Conservation (phyloP, 2,329 filamentous ascomycete genomes). For the Cytospora piceae region DNA sequence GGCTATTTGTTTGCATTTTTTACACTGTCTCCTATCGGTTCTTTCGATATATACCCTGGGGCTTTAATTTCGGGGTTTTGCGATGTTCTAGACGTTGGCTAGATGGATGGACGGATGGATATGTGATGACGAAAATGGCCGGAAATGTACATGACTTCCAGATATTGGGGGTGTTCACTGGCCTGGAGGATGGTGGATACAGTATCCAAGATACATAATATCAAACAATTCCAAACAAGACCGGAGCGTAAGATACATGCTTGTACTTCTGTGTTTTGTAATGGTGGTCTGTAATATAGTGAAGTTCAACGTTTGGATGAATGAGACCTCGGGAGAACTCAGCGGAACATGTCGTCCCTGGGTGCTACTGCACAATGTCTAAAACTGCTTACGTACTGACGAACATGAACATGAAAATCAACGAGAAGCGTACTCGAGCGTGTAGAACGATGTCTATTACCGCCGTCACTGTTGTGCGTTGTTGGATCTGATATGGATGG, state of each 20-base stretch:
- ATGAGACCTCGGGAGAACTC: too few relatives aligned
- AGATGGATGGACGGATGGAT: background rate
- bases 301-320: too few relatives aligned
- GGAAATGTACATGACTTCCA: background rate
- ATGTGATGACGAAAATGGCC: background rate
- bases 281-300: too few relatives aligned
- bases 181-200: background rate
- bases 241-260: background rate
- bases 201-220: background rate
- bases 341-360: too few relatives aligned
- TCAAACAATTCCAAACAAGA: background rate
- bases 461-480: too few relatives aligned
- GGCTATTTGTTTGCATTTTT: background rate
- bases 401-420: too few relatives aligned
- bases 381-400: too few relatives aligned
- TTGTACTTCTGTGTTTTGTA: too few relatives aligned
- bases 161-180: background rate
- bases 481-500: too few relatives aligned
- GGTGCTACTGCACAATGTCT: too few relatives aligned
- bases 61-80: background rate
- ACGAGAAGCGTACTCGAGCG: too few relatives aligned
- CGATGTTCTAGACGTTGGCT: background rate
- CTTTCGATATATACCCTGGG: background rate
- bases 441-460: too few relatives aligned
- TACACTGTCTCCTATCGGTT: background rate